These are phyloP conservation scores for Camellia sinensis DNA, from an alignment of 148 eudicot genomes.

Conservation along the genomic window DNA sequence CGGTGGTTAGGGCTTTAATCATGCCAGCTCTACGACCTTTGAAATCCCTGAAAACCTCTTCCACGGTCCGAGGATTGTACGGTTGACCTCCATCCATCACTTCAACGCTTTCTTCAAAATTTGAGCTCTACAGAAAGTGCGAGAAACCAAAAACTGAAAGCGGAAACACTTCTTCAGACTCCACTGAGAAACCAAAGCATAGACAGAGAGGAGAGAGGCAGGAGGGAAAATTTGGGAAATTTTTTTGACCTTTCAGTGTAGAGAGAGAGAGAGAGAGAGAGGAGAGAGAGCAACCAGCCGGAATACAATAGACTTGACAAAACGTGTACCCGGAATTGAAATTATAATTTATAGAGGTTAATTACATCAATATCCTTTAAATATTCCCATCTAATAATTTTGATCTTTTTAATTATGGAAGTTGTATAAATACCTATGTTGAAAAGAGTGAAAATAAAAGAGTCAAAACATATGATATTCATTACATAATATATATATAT, in stretches of 20 bases:
- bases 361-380: no score
- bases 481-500: no score
- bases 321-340: no score
- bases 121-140: not conserved
- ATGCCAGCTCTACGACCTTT: constrained; percentile 51
- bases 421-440: no score
- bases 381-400: no score
- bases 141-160: not conserved
- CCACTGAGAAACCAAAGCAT: not conserved
- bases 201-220: not conserved
- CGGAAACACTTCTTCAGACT: not conserved
- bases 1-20: constrained; percentile 53
- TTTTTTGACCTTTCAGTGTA: not conserved
- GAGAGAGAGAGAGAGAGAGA: not conserved
- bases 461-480: no score
- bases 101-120: not conserved
- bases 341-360: no score
- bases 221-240: not conserved
- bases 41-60: constrained; percentile 58
- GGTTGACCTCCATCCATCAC: constrained; percentile 34
- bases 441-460: no score
- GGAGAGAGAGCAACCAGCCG: not conserved
- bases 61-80: constrained; percentile 44
- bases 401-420: no score
- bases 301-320: not conserved